phyloP scores from a whole-genome alignment of 2,329 filamentous ascomycete genomes.

The Cladobotryum mycophilum region DNA sequence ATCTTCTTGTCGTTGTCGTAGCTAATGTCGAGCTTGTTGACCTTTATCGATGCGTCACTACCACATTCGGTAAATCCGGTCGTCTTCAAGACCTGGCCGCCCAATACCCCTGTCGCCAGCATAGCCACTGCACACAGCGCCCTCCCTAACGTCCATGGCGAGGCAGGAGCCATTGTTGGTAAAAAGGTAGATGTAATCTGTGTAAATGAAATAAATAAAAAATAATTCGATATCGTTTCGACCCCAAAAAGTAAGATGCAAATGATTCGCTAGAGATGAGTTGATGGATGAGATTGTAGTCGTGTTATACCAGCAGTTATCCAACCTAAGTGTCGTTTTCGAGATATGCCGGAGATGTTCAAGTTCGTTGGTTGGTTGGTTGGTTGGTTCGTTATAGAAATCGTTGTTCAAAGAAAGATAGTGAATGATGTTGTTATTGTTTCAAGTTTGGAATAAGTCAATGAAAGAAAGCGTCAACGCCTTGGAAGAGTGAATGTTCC shows the following conservation, averaged over 20 bases:
- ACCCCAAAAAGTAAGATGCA: no score
- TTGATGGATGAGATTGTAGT: background rate
- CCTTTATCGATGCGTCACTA: conserved; percentile 49
- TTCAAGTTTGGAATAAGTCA: no score
- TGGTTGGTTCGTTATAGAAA: no score
- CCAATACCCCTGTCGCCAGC: conserved; percentile 46
- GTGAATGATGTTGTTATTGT: no score
- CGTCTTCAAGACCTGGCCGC: conserved; percentile 69
- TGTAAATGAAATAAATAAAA: no score
- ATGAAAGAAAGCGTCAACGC: conserved; percentile 10
- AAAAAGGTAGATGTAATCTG: conserved; percentile 12
- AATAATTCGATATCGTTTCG: background rate
- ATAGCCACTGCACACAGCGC: conserved; percentile 29
- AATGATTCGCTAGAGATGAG: background rate
- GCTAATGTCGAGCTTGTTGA: conserved; percentile 67
- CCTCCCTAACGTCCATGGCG: conserved; percentile 25
- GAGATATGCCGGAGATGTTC: no score
- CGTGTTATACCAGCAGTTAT: background rate
- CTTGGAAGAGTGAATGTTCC: background rate
- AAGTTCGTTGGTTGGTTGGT: no score
- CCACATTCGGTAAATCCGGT: conserved; percentile 71
- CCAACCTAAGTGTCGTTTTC: conserved; percentile 3
- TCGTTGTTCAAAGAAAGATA: no score
- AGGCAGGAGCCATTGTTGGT: conserved; percentile 30
- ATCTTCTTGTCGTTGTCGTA: conserved; percentile 71